These are phyloP conservation scores for Sclerotinia subarctica DNA, from an alignment of 2,329 filamentous ascomycete genomes.

Conservation along the genomic window DNA sequence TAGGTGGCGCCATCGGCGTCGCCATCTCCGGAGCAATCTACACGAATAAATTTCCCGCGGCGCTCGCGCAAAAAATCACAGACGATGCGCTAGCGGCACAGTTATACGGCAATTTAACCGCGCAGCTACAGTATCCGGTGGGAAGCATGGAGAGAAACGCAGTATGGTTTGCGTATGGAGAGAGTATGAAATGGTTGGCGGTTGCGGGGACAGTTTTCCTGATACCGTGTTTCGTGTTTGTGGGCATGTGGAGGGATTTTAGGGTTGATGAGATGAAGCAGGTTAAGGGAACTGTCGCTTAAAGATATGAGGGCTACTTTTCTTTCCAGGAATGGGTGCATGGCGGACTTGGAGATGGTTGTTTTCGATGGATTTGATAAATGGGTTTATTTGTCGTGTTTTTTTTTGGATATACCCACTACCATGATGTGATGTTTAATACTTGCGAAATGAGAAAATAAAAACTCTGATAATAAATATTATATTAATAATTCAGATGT, in stretches of 20 bases:
- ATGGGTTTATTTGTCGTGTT: not conserved
- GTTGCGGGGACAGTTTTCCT: constrained; percentile 40
- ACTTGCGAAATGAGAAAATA: not conserved
- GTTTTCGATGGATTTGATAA: not conserved
- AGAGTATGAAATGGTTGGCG: constrained; percentile 48
- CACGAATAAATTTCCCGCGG: constrained; percentile 52
- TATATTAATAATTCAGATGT: not conserved
- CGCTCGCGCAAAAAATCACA: constrained; percentile 44
- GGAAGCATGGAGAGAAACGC: constrained; percentile 51
- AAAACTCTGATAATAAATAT: not conserved
- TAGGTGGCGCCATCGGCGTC: constrained; percentile 58
- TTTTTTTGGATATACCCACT: not conserved
- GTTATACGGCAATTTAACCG: constrained; percentile 51
- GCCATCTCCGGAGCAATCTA: constrained; percentile 64
- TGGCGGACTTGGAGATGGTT: not conserved
- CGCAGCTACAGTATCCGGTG: constrained; percentile 52
- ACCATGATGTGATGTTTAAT: not conserved
- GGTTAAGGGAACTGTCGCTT: constrained; percentile 33
- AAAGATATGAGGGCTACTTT: not conserved
- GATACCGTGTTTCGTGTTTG: constrained; percentile 44
- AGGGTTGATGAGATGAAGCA: constrained; percentile 43
- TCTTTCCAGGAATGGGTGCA: too few relatives aligned
- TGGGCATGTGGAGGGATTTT: constrained; percentile 48
- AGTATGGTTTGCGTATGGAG: constrained; percentile 59
- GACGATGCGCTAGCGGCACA: constrained; percentile 28